These are phyloP conservation scores for Solanum aculeatissimum DNA, from an alignment of 305 asterid species.

Conservation along the genomic window DNA sequence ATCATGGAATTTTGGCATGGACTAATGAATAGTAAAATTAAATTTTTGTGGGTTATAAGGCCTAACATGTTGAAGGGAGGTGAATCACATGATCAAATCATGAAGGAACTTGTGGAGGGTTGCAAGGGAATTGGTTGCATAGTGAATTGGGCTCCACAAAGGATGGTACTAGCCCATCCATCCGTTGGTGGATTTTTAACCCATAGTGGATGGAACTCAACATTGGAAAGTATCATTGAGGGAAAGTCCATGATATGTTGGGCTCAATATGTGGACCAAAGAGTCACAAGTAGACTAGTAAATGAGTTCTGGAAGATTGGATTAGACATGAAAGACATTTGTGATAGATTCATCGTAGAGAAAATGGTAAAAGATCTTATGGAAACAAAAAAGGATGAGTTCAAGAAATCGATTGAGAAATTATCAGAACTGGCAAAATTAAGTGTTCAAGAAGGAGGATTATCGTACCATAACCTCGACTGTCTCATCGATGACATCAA, in stretches of 20 bases:
- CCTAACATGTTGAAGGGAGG: slow-evolving; percentile 4
- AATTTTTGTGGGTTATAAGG: slow-evolving; percentile 28
- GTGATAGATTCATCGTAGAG: not conserved
- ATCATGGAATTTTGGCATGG: slow-evolving; percentile 32
- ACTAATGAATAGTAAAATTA: slow-evolving; percentile 16
- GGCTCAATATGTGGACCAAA: not conserved
- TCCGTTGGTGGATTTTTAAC: slow-evolving; percentile 26
- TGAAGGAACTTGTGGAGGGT: not conserved
- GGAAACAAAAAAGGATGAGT: not conserved
- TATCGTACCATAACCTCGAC: not conserved
- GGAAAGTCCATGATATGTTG: not conserved
- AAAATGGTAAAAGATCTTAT: not conserved
- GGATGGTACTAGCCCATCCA: not conserved
- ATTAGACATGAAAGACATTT: not conserved
- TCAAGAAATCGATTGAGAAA: not conserved
- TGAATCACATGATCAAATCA: not conserved
- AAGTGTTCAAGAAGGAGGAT: not conserved
- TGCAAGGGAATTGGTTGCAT: slow-evolving; percentile 10
- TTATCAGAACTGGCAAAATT: not conserved
- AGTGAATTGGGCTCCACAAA: slow-evolving; percentile 20
- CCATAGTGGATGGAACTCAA: slow-evolving; percentile 39
- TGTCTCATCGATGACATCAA: not conserved
- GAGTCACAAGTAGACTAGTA: not conserved
- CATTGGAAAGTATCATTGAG: not conserved
- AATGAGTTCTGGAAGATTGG: not conserved